These are phyloP conservation scores for Calcarisporium arbuscula DNA, from an alignment of 2,329 filamentous ascomycete species.

Conservation along the genomic window DNA sequence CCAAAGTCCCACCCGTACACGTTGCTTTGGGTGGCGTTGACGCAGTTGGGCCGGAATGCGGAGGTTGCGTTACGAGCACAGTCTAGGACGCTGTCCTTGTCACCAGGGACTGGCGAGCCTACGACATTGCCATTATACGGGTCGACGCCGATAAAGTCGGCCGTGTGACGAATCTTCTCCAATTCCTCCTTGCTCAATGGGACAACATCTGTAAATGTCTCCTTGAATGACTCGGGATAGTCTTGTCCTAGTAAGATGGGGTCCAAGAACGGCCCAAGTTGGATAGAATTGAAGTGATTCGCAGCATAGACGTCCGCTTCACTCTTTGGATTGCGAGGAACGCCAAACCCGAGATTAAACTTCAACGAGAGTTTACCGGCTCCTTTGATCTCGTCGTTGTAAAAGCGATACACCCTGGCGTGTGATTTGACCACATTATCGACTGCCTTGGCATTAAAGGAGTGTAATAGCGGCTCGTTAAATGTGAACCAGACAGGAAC, in stretches of 20 bases:
- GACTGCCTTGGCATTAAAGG: constrained; percentile 30
- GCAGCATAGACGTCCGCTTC: constrained; percentile 37
- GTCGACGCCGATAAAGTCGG: constrained; percentile 52
- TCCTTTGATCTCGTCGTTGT: constrained; percentile 46
- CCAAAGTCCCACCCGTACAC: constrained; percentile 52
- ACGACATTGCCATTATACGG: constrained; percentile 52
- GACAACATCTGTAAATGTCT: constrained; percentile 37
- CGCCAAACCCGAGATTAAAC: constrained; percentile 43
- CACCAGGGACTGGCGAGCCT: constrained; percentile 30
- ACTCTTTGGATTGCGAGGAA: constrained; percentile 34
- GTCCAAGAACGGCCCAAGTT: constrained; percentile 43
- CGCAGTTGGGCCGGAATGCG: constrained; percentile 45
- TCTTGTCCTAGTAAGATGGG: constrained; percentile 45
- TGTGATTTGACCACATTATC: constrained; percentile 41
- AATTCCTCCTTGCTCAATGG: constrained; percentile 42
- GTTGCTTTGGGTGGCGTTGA: constrained; percentile 38
- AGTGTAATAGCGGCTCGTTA: constrained; percentile 42
- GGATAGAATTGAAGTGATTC: constrained; percentile 39
- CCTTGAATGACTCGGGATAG: constrained; percentile 42
- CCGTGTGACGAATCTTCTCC: constrained; percentile 40
- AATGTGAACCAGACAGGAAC: constrained; percentile 48
- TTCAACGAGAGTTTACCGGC: constrained; percentile 44
- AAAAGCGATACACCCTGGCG: constrained; percentile 44
- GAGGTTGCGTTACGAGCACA: constrained; percentile 41
- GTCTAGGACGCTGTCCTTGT: constrained; percentile 33